These are phyloP conservation scores for Thermothielavioides terrestris DNA, from an alignment of 495 filamentous ascomycete species.

Conservation along the genomic window DNA sequence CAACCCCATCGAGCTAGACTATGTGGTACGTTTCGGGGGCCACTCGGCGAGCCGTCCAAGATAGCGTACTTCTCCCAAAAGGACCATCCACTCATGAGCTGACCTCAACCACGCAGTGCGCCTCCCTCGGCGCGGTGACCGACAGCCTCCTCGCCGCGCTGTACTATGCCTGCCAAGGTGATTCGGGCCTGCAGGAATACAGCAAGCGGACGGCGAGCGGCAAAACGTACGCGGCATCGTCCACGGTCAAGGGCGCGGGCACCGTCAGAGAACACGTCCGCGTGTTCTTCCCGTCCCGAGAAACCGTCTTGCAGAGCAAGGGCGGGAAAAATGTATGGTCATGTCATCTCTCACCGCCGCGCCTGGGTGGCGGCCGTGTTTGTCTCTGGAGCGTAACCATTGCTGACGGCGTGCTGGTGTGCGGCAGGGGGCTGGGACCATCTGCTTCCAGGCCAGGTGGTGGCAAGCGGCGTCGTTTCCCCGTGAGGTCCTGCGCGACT, in stretches of 20 bases:
- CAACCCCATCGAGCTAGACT: conserved; percentile 49
- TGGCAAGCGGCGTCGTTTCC: conserved; percentile 63
- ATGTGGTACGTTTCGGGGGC: too few species aligned
- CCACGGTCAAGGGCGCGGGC: conserved; percentile 19
- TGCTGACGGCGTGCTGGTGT: background rate
- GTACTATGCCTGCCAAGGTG: conserved; percentile 67
- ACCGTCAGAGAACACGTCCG: conserved; percentile 46
- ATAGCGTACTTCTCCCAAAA: too few species aligned
- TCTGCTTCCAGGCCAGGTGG: conserved; percentile 65
- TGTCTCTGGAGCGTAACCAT: background rate
- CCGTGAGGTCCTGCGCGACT: conserved; percentile 60
- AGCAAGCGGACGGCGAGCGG: conserved; percentile 31
- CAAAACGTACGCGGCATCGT: conserved; percentile 28
- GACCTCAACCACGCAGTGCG: conserved; percentile 41
- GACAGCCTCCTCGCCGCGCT: conserved; percentile 58
- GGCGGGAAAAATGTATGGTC: conserved; percentile 44
- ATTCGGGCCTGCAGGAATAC: conserved; percentile 51
- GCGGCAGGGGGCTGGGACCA: conserved; percentile 58
- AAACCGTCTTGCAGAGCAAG: conserved; percentile 58
- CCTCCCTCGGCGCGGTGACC: conserved; percentile 71
- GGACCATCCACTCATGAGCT: too few species aligned
- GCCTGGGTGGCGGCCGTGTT: background rate
- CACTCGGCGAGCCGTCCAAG: too few species aligned
- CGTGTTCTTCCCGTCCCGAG: conserved; percentile 73
- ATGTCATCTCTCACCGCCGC: background rate